Evolutionary conservation across 2,329 filamentous ascomycete species (phyloP).

Genomic region (Neocucurbitaria cava): DNA sequence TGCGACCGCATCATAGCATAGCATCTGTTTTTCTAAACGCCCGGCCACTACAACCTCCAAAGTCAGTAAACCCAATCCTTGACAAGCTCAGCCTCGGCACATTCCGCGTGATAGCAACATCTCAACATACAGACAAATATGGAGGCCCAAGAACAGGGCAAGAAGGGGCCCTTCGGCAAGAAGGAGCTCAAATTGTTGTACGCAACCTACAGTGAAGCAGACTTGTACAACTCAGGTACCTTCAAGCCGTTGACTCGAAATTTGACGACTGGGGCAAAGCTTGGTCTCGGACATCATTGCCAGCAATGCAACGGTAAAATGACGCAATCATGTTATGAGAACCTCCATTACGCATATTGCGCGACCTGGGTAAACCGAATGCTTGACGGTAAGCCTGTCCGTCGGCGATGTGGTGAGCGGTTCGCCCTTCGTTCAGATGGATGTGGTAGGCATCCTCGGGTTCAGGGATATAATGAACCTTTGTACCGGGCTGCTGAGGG

Average conservation of each 20-base stretch:
- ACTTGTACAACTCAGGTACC: not conserved
- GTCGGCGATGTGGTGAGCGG: not conserved
- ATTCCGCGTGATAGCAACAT: too few species aligned
- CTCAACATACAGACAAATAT: too few species aligned
- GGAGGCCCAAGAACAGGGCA: not conserved
- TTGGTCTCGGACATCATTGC: not conserved
- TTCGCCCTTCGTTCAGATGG: not conserved
- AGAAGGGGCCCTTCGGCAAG: not conserved
- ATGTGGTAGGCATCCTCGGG: not conserved
- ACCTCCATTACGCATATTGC: not conserved
- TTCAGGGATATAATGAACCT: not conserved
- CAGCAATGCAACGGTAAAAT: not conserved
- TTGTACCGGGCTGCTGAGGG: not conserved
- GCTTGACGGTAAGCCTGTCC: not conserved
- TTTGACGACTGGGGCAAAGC: not conserved
- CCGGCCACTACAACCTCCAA: not conserved
- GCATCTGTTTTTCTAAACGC: too few species aligned
- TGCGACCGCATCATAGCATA: too few species aligned
- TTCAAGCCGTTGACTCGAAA: slow-evolving; percentile 1
- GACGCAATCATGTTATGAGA: not conserved
- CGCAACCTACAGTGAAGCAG: not conserved
- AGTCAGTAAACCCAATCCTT: too few species aligned
- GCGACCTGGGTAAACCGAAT: not conserved
- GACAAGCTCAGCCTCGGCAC: too few species aligned
- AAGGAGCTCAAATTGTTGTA: not conserved